Percentiles rank a stretch among this genome's conserved stretches.
These are phyloP conservation scores for Lactifluus piperatus DNA, from an alignment of 768 basidiomycete species.

Conservation along the genomic window DNA sequence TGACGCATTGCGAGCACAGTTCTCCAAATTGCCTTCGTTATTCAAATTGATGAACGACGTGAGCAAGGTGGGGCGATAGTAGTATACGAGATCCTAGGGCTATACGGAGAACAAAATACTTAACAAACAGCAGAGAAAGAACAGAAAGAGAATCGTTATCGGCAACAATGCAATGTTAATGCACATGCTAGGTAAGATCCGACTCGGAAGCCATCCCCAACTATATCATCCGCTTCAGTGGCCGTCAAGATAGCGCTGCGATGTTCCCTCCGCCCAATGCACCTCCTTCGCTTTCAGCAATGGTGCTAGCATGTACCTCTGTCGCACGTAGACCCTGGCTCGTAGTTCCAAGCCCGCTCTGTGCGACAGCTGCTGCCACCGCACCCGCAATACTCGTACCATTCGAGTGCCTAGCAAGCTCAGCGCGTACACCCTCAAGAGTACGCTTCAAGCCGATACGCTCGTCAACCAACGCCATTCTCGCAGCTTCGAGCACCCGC, in stretches of 20 bases:
- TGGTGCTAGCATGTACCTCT: constrained; percentile 40
- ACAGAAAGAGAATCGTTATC: not conserved
- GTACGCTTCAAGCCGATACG: constrained; percentile 61
- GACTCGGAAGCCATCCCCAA: not conserved
- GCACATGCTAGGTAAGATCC: not conserved
- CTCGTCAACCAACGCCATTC: constrained; percentile 74
- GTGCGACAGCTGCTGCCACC: constrained; percentile 28
- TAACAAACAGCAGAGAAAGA: constrained; percentile 10
- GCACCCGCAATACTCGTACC: constrained; percentile 25
- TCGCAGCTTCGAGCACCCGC: constrained; percentile 71
- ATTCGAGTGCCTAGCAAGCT: constrained; percentile 46
- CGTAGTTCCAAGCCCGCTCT: constrained; percentile 41
- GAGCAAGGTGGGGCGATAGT: not conserved
- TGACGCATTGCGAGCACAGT: no score
- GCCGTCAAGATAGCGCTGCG: constrained; percentile 38
- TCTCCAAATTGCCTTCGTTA: no score
- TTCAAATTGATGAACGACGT: not conserved
- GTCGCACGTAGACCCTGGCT: constrained; percentile 51
- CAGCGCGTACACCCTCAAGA: constrained; percentile 56
- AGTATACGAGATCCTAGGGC: constrained; percentile 16
- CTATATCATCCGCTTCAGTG: not conserved
- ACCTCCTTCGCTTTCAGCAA: constrained; percentile 44
- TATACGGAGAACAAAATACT: constrained; percentile 16
- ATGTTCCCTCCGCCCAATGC: constrained; percentile 49
- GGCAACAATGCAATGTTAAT: not conserved